These are phyloP conservation scores for Puccinia novopanici DNA, from an alignment of 1,284 basidiomycete species.

Conservation along the genomic window DNA sequence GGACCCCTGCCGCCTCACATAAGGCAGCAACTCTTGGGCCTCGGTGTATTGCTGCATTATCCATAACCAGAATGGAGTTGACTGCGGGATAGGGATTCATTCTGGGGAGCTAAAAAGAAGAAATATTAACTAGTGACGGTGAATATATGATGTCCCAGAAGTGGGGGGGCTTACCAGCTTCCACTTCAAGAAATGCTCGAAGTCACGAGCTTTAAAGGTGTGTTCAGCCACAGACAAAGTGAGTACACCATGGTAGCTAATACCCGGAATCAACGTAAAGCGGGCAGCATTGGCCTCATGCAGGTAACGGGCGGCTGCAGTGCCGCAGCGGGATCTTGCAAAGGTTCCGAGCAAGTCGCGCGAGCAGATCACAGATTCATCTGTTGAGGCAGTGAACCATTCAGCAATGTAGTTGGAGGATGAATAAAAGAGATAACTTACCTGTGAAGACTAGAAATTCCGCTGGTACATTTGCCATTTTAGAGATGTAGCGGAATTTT, in stretches of 20 bases:
- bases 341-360: background rate
- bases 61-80: too few relatives aligned
- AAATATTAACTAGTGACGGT: background rate
- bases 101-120: background rate
- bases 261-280: background rate
- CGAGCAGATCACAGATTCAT: background rate
- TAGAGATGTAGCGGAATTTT: conserved; percentile 18
- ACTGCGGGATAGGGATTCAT: background rate
- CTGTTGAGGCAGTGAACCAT: background rate
- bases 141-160: background rate
- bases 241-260: background rate
- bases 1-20: too few relatives aligned
- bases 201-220: background rate
- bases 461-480: too few relatives aligned
- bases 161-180: too few relatives aligned
- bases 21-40: too few relatives aligned
- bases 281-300: background rate
- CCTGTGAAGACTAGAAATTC: conserved; percentile 24
- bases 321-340: background rate
- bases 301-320: background rate
- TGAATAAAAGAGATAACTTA: background rate
- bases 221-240: background rate
- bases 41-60: too few relatives aligned
- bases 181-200: conserved; percentile 31
- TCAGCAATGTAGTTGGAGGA: background rate